Percentiles rank a stretch among this genome's conserved stretches.
Evolutionary conservation across 2,329 filamentous ascomycete species (phyloP).

Genomic region (Knufia petricola): DNA sequence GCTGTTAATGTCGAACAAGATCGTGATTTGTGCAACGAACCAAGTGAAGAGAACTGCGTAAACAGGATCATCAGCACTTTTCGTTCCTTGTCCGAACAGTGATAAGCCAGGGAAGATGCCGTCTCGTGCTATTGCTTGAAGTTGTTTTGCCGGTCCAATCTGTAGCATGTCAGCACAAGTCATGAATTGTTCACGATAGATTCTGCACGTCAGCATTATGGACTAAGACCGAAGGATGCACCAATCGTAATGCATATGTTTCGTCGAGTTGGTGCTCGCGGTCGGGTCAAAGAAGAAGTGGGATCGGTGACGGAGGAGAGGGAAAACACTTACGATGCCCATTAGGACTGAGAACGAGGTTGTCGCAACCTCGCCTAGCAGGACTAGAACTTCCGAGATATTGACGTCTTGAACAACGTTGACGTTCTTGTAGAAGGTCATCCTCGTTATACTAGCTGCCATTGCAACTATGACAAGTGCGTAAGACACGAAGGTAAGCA

Average conservation of each 20-base stretch:
- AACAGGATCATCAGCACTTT: slow-evolving; percentile 62
- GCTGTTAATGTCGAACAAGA: slow-evolving; percentile 75
- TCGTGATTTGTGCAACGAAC: slow-evolving; percentile 63
- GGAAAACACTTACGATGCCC: too few relatives aligned
- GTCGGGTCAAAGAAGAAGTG: too few relatives aligned
- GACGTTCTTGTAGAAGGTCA: slow-evolving; percentile 62
- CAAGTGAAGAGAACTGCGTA: slow-evolving; percentile 70
- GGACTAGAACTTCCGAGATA: slow-evolving; percentile 60
- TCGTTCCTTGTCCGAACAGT: slow-evolving; percentile 64
- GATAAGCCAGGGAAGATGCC: slow-evolving; percentile 66
- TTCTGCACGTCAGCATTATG: too few relatives aligned
- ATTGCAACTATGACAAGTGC: slow-evolving; percentile 67
- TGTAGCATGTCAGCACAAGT: too few relatives aligned
- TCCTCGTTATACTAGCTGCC: slow-evolving; percentile 64
- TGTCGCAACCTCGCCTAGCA: slow-evolving; percentile 73
- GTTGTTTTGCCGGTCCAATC: slow-evolving; percentile 72
- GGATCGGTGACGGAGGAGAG: too few relatives aligned
- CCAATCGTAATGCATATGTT: too few relatives aligned
- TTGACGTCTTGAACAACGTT: slow-evolving; percentile 79
- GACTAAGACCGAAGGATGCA: too few relatives aligned
- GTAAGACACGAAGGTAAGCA: slow-evolving; percentile 67
- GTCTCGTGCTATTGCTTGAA: slow-evolving; percentile 74
- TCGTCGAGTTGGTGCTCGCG: too few relatives aligned
- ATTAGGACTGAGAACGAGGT: slow-evolving; percentile 79
- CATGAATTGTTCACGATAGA: too few relatives aligned